These are phyloP conservation scores for Zygotorulaspora danielsina DNA, from an alignment of 805 yeast genomes.

Conservation along the genomic window DNA sequence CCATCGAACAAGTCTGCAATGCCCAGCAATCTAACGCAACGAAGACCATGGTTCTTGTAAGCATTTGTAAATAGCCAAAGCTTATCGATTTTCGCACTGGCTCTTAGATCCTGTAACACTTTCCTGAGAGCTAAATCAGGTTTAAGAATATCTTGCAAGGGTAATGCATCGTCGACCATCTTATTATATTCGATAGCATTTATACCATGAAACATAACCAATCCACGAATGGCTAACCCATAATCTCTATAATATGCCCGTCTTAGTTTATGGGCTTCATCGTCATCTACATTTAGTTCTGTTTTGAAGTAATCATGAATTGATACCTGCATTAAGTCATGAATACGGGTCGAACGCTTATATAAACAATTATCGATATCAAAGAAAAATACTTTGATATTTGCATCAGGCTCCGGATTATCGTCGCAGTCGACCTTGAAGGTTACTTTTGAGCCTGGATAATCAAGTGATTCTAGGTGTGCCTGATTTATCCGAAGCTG, in stretches of 20 bases:
- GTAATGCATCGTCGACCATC: slow-evolving; percentile 88
- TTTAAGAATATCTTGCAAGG: slow-evolving; percentile 68
- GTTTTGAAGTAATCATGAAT: slow-evolving; percentile 78
- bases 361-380: slow-evolving; percentile 94
- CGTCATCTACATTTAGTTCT: slow-evolving; percentile 56
- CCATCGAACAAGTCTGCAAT: slow-evolving; percentile 94
- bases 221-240: slow-evolving; percentile 91
- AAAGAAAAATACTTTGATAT: slow-evolving; percentile 57
- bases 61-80: slow-evolving; percentile 96
- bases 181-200: slow-evolving; percentile 86
- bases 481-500: slow-evolving; percentile 32
- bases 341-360: slow-evolving; percentile 66
- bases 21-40: slow-evolving; percentile 77
- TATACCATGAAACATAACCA: slow-evolving; percentile 58
- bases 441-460: slow-evolving; percentile 35
- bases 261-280: slow-evolving; percentile 71
- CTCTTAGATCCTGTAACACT: slow-evolving; percentile 43
- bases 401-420: slow-evolving; percentile 29
- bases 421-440: slow-evolving; percentile 29
- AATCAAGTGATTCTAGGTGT: slow-evolving; percentile 33
- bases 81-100: slow-evolving; percentile 53
- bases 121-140: slow-evolving; percentile 56
- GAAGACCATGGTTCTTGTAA: slow-evolving; percentile 79
- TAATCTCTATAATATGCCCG: slow-evolving; percentile 74
- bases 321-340: slow-evolving; percentile 80